phyloP scores from a whole-genome alignment of 2,329 filamentous ascomycete species.

The Penicillium sp. region DNA sequence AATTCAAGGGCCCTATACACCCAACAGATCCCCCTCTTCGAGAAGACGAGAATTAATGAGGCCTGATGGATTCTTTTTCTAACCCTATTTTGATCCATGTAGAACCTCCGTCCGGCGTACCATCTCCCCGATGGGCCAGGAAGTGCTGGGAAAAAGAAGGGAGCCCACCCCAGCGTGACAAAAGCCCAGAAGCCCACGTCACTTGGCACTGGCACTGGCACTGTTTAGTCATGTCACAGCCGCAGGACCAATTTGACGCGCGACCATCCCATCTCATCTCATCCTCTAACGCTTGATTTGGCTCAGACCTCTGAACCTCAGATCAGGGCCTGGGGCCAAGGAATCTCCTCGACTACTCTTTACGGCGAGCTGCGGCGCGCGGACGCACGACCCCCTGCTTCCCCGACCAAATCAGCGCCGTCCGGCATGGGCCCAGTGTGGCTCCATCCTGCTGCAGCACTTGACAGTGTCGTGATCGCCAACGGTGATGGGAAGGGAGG shows the following conservation, averaged over 20 bases:
- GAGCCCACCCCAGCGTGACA: neutral
- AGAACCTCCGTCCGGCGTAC: neutral
- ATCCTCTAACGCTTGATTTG: neutral
- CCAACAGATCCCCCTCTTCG: neutral
- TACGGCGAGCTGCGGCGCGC: conserved; percentile 39
- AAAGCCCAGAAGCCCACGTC: neutral
- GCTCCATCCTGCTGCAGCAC: conserved; percentile 19
- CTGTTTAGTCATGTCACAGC: neutral
- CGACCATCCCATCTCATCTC: neutral
- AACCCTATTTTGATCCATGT: neutral
- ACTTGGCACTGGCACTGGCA: neutral
- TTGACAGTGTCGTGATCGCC: conserved; percentile 27
- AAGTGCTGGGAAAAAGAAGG: too few relatives aligned
- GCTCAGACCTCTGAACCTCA: conserved; percentile 1
- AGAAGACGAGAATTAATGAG: neutral
- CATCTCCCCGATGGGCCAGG: neutral
- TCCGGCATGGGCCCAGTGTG: conserved; percentile 12
- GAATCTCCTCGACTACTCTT: conserved; percentile 36
- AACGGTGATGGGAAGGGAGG: conserved; percentile 12
- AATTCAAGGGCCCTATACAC: neutral
- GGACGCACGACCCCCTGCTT: conserved; percentile 38
- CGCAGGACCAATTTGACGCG: neutral
- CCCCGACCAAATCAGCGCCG: conserved; percentile 39
- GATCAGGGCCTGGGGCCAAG: conserved; percentile 29
- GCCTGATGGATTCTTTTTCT: neutral